Evolutionary conservation across 2,329 filamentous ascomycete species (phyloP).

Genomic region (Orbilia oligospora): DNA sequence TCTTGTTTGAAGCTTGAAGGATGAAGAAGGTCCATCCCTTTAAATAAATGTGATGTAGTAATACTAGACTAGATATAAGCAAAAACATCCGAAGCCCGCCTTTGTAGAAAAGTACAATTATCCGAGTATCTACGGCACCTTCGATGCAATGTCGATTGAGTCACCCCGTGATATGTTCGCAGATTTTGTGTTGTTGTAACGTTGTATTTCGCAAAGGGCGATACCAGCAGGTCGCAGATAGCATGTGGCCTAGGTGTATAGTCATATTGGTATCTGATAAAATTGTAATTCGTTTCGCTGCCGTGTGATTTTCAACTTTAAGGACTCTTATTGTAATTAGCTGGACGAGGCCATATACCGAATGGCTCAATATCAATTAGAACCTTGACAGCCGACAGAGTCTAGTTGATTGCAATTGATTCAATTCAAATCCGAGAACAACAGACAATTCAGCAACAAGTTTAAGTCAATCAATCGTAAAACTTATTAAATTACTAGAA

Average conservation of each 20-base stretch:
- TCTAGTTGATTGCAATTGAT: no score
- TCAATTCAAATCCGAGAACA: background rate
- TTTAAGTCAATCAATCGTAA: background rate
- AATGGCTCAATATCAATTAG: no score
- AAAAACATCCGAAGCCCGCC: no score
- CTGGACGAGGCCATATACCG: background rate
- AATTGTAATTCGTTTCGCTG: background rate
- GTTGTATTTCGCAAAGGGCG: conserved; percentile 7
- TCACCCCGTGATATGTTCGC: background rate
- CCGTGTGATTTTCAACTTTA: background rate
- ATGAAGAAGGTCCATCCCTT: no score
- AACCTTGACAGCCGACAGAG: no score
- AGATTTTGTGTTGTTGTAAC: background rate
- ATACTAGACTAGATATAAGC: no score
- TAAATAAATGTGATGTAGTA: no score
- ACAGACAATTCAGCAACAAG: background rate
- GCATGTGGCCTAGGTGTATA: no score
- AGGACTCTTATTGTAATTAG: background rate
- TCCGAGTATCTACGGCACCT: no score
- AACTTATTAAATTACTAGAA: background rate
- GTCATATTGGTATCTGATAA: background rate
- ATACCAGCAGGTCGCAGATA: background rate
- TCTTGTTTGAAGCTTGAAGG: no score
- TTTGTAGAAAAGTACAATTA: no score
- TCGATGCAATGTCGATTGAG: background rate